phyloP scores from a whole-genome alignment of 208 protist genomes.

The Acanthamoeba culbertsoni region DNA sequence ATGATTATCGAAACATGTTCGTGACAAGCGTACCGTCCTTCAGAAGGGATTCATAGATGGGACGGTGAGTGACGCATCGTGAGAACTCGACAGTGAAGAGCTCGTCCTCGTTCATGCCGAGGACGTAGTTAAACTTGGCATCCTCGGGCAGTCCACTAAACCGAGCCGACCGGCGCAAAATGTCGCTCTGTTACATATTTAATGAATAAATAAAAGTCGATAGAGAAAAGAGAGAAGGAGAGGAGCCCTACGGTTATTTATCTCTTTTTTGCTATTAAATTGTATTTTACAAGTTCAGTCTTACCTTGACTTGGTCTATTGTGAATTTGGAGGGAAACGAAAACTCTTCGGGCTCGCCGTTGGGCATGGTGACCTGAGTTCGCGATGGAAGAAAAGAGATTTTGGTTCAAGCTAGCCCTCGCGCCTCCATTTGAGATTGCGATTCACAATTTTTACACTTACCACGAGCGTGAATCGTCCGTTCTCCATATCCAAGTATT shows the following conservation, averaged over 20 bases:
- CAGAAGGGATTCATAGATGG: slow-evolving; percentile 36
- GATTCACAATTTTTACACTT: neutral
- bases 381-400: neutral
- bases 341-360: slow-evolving; percentile 1
- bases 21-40: neutral
- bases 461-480: neutral
- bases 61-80: slow-evolving; percentile 37
- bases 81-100: slow-evolving; percentile 28
- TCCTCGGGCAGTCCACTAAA: neutral
- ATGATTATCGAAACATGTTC: no score
- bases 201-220: neutral
- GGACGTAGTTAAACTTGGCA: neutral
- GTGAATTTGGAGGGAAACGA: slow-evolving; percentile 50
- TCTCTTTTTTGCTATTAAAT: neutral
- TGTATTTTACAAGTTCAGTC: neutral
- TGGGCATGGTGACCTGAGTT: neutral
- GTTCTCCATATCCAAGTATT: slow-evolving; percentile 2
- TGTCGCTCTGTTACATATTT: neutral
- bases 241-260: no score
- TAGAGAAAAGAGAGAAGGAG: neutral
- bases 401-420: neutral
- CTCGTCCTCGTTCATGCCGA: slow-evolving; percentile 15
- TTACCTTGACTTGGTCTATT: slow-evolving; percentile 39
- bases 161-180: neutral
- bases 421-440: neutral